phyloP scores from a whole-genome alignment of 352 stramenopile genomes.

The Pythium diclinum region DNA sequence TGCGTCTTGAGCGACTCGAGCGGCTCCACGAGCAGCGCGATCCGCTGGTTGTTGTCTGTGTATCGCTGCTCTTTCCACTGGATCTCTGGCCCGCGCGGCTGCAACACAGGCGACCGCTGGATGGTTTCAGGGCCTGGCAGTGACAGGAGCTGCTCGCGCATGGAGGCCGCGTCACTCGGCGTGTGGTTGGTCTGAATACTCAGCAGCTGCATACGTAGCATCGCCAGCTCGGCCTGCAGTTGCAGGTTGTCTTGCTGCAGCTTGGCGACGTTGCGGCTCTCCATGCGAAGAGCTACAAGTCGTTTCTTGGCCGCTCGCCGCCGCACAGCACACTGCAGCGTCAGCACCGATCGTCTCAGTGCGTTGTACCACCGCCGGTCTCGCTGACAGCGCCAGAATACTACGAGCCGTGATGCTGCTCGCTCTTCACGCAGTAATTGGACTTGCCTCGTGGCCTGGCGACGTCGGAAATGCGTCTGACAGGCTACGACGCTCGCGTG shows the following conservation, averaged over 20 bases:
- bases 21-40: background rate
- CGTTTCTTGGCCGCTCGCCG: slow-evolving; percentile 35
- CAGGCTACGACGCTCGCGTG: slow-evolving; percentile 38
- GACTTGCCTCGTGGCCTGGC: slow-evolving; percentile 29
- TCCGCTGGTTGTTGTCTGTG: slow-evolving; percentile 4
- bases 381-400: slow-evolving; percentile 37
- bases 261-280: slow-evolving; percentile 73
- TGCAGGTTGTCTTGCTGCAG: slow-evolving; percentile 74
- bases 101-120: background rate
- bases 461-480: slow-evolving; percentile 54
- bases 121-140: background rate
- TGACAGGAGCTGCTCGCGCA: background rate
- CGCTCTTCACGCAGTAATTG: slow-evolving; percentile 41
- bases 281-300: slow-evolving; percentile 45
- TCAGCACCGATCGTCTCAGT: slow-evolving; percentile 34
- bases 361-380: slow-evolving; percentile 32
- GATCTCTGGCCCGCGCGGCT: background rate
- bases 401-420: slow-evolving; percentile 41
- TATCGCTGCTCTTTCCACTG: background rate
- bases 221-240: slow-evolving; percentile 58
- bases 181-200: slow-evolving; percentile 32
- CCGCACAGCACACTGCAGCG: slow-evolving; percentile 57
- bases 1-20: background rate
- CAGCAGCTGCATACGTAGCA: slow-evolving; percentile 55
- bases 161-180: background rate